Base-by-base conservation (phyloP, 192 early-diverging fungal species). In the Fimicolochytrium jonesii region DNA sequence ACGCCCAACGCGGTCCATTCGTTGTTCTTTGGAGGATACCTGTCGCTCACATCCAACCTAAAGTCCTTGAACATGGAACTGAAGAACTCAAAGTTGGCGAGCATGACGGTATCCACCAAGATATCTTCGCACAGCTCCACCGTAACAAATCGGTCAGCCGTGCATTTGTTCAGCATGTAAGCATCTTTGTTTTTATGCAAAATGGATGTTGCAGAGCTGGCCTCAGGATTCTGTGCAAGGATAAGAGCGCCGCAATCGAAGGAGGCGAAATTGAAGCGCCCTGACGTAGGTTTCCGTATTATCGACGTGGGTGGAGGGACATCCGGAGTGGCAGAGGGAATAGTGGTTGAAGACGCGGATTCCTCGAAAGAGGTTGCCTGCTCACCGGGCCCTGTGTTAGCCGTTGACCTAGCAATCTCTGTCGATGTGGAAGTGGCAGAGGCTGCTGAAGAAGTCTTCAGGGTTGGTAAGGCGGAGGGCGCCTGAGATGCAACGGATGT, bases 21-120 rank as follows among this genome's bases (percentile, higher is more conserved):
- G 36, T 81, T 76, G 30, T 87, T 70, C 50, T 77, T 72, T 9
- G 89, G 89, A 4, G 90, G 90, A 66, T 95, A 95, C 29, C 70
- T 47, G 42, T 90, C 82, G 45, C 83, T 77, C 34, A 90, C 85
- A 47, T 83, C 90, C 0, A 97, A 81, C 41, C 84, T 75, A 68
- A 93, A 85, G 36, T 96, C 88, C 61, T 90, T 90, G 66, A 95
- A 95, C 1, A 89, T 95, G 44, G 88, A 90, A 0, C 90, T 92
- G 64, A 99, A 99, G 67, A 95, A 94, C 72, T 99, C 97, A 64
- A 88, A 94, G 72, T 97, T 97, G 46, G 90, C 97, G 41, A 99
- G 65, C 15, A 88, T 82, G 50, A 99, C 66, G 1, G 90, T 84
- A 69, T 96, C 91, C 22, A 99, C 86, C 4, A 95, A 69, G 54